phyloP scores from a whole-genome alignment of 441 rosid species.

The Caryocar brasiliense region DNA sequence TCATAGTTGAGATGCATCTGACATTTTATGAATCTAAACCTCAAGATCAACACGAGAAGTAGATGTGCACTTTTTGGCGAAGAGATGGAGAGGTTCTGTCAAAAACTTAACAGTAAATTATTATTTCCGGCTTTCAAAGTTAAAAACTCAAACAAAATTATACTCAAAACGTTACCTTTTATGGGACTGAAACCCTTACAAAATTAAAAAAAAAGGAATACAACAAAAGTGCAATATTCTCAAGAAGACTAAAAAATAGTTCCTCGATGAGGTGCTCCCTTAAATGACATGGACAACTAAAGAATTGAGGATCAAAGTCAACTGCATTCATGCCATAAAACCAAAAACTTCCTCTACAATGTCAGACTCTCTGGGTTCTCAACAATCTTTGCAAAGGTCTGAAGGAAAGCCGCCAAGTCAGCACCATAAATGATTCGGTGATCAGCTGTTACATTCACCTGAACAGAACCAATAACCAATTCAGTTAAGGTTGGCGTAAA shows the following conservation, averaged over 20 bases:
- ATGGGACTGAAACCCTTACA: conserved; percentile 8
- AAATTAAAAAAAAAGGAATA: conserved; percentile 12
- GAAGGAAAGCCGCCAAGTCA: conserved; percentile 86
- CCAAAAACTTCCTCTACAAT: conserved; percentile 26
- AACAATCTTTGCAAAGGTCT: conserved; percentile 81
- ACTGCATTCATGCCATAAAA: conserved; percentile 3
- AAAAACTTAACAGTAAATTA: not conserved
- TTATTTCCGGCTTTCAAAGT: conserved; percentile 11
- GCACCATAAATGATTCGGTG: conserved; percentile 87
- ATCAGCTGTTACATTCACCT: conserved; percentile 99
- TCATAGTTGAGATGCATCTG: too few species aligned
- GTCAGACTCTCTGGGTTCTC: conserved; percentile 80
- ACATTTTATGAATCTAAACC: too few species aligned
- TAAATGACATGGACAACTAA: not conserved
- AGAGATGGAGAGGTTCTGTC: conserved; percentile 1
- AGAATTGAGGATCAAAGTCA: not conserved
- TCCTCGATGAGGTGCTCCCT: conserved; percentile 10
- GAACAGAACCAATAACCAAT: conserved; percentile 14
- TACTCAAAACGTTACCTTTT: conserved; percentile 1
- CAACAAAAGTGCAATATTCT: conserved; percentile 1
- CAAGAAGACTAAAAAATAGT: conserved; percentile 8
- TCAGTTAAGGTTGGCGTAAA: conserved; percentile 1
- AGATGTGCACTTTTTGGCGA: not conserved
- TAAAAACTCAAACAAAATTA: too few species aligned
- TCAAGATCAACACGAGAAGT: too few species aligned